phyloP scores from a whole-genome alignment of 129 eudicot genomes.

The Heracleum sosnowskyi region DNA sequence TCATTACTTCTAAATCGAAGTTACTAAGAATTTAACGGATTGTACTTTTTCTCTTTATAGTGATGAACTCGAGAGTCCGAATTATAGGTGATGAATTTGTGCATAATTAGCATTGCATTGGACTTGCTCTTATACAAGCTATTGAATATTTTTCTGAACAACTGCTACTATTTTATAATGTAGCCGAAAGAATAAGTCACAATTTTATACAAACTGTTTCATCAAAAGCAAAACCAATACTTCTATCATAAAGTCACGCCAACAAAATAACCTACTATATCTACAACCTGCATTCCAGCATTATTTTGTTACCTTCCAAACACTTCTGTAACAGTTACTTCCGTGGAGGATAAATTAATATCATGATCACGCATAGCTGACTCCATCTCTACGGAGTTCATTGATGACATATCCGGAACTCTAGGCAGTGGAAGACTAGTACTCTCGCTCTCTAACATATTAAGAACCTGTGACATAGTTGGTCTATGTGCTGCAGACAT shows the following conservation, averaged over 20 bases:
- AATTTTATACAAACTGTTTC: background rate
- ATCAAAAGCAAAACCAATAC: background rate
- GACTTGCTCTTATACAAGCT: background rate
- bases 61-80: no score
- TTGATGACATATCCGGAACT: conserved; percentile 45
- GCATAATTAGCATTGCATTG: no score
- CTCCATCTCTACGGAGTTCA: conserved; percentile 42
- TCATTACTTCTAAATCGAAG: no score
- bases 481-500: conserved; percentile 62
- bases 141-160: background rate
- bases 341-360: conserved; percentile 29
- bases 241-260: background rate
- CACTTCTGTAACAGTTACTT: conserved; percentile 39
- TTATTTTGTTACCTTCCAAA: conserved; percentile 22
- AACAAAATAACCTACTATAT: background rate
- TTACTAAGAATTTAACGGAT: no score
- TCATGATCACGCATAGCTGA: conserved; percentile 42
- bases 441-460: conserved; percentile 76
- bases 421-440: conserved; percentile 60
- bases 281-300: background rate
- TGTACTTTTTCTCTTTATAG: no score
- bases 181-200: background rate
- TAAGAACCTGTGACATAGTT: conserved; percentile 66
- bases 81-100: no score
- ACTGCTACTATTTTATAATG: background rate